Conservation (phyloP, 2,329 filamentous ascomycete species). For the Pyrenochaeta sp. region DNA sequence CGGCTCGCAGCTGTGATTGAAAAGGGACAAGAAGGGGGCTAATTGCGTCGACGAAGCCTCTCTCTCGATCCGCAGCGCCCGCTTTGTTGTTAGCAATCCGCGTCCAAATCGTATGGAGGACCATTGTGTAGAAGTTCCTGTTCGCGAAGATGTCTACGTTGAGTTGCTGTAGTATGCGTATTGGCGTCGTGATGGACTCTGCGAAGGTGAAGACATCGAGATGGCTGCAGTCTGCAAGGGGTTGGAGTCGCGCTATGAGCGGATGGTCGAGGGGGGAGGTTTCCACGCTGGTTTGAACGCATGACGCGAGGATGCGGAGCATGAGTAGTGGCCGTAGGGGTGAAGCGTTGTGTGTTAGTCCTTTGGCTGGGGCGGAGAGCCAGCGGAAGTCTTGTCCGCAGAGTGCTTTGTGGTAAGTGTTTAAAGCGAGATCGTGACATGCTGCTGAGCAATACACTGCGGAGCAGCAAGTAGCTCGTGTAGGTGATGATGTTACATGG, state of each 20-base stretch:
- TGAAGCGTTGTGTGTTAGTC: constrained; percentile 21
- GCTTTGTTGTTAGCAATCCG: constrained; percentile 47
- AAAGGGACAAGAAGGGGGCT: constrained; percentile 22
- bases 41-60: constrained; percentile 38
- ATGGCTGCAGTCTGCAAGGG: too few relatives aligned
- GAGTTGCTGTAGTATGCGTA: constrained; percentile 38
- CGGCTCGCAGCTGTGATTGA: too few relatives aligned
- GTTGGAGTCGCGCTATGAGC: too few relatives aligned
- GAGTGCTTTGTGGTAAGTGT: constrained; percentile 33
- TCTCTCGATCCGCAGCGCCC: constrained; percentile 25
- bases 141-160: constrained; percentile 29
- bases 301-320: constrained; percentile 36
- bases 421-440: constrained; percentile 32
- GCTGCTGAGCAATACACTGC: constrained; percentile 31
- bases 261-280: too few relatives aligned
- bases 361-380: constrained; percentile 20
- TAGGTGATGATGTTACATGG: constrained; percentile 7
- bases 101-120: constrained; percentile 42
- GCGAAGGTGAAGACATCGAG: constrained; percentile 7
- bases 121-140: constrained; percentile 36
- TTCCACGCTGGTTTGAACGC: constrained; percentile 23
- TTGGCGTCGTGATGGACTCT: constrained; percentile 35
- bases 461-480: constrained; percentile 27
- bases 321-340: constrained; percentile 38
- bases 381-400: constrained; percentile 16